Evolutionary conservation across 306 rosid species (phyloP).

Genomic region (Abrus pulchellus): DNA sequence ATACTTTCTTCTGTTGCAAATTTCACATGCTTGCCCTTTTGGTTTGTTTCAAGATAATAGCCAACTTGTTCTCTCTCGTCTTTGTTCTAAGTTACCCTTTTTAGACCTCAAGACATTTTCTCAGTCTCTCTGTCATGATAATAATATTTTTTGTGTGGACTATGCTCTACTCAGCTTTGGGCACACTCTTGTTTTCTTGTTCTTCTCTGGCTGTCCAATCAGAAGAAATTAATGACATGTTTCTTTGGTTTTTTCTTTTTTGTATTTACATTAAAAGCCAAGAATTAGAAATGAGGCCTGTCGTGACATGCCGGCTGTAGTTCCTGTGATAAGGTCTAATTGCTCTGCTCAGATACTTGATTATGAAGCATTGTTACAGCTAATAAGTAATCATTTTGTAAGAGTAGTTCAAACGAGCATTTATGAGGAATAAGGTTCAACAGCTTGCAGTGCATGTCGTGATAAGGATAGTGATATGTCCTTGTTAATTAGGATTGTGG

Average conservation of each 20-base stretch:
- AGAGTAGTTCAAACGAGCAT: conserved; percentile 1
- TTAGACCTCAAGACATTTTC: background rate
- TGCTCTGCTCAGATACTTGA: background rate
- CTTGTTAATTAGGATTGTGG: conserved; percentile 7
- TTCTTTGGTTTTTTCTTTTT: background rate
- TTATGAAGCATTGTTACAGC: conserved; percentile 8
- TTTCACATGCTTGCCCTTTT: background rate
- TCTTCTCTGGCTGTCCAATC: conserved; percentile 17
- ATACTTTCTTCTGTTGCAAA: conserved; percentile 30
- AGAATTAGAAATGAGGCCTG: background rate
- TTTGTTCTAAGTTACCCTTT: background rate
- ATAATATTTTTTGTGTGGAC: background rate
- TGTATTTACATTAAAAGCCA: background rate
- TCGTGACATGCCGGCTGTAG: background rate
- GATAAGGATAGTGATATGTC: conserved; percentile 10
- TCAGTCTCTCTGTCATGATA: background rate
- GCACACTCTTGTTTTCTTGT: conserved; percentile 16
- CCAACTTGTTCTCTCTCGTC: background rate
- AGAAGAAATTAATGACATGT: background rate
- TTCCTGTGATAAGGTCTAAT: background rate
- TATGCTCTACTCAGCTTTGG: conserved; percentile 11
- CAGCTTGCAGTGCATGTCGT: conserved; percentile 20
- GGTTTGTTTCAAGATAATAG: background rate
- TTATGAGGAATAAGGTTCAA: conserved; percentile 8
- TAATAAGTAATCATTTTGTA: conserved; percentile 17